Evolutionary conservation across 2,329 filamentous ascomycete genomes (phyloP).

Genomic region (Epichloe baconii): DNA sequence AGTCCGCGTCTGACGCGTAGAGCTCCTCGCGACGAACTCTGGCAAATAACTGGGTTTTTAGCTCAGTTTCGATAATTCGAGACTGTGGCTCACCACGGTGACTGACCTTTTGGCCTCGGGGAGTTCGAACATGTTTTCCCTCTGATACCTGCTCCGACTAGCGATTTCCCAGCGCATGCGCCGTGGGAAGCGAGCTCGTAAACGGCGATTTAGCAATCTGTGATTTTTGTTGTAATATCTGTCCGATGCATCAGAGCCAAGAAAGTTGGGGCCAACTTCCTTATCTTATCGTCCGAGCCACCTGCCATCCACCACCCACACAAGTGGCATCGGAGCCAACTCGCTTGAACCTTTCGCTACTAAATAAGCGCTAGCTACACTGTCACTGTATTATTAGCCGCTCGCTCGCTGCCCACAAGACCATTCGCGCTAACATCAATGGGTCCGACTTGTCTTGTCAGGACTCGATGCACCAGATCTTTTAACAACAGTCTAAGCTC

Average conservation of each 20-base stretch:
- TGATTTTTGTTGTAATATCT: too few relatives aligned
- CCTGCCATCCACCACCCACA: constrained; percentile 2
- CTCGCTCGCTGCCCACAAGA: background rate
- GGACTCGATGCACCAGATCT: background rate
- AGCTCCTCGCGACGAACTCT: constrained; percentile 46
- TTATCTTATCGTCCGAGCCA: constrained; percentile 14
- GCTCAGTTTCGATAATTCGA: background rate
- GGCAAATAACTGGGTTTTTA: background rate
- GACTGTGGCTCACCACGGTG: too few relatives aligned
- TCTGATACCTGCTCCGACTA: too few relatives aligned
- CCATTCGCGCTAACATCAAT: background rate
- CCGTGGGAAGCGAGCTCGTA: background rate
- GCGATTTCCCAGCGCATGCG: background rate
- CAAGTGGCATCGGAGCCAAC: too few relatives aligned
- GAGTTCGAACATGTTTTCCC: constrained; percentile 16
- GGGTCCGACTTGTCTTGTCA: background rate
- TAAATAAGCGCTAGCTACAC: background rate
- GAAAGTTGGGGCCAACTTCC: background rate
- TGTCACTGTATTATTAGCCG: background rate
- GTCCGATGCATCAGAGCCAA: background rate
- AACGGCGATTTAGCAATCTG: background rate
- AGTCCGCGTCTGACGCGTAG: constrained; percentile 21
- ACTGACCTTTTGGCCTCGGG: constrained; percentile 20
- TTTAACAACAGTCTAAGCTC: background rate
- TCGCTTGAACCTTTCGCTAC: too few relatives aligned